Conservation (phyloP, 441 rosid species). For the Eruca vesicaria region DNA sequence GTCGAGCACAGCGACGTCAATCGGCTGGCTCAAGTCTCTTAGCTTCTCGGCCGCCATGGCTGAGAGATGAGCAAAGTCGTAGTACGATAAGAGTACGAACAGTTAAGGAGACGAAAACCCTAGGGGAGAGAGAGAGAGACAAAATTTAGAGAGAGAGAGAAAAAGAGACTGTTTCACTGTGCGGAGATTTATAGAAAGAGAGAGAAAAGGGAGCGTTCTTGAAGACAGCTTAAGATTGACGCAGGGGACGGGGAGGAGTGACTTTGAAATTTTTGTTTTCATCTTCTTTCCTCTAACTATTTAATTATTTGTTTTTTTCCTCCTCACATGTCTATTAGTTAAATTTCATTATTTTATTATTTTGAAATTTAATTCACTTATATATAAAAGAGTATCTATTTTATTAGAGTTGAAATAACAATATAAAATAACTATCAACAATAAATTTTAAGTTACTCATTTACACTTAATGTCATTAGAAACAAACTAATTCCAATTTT, state of each 20-base stretch:
- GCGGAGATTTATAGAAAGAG: conserved; percentile 5
- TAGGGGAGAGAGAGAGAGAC: conserved; percentile 37
- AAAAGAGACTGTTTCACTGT: conserved; percentile 16
- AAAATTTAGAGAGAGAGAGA: conserved; percentile 41
- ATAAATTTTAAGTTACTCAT: no score
- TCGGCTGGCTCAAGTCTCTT: conserved; percentile 92
- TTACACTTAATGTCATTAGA: no score
- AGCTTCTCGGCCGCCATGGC: conserved; percentile 97
- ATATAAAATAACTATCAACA: no score
- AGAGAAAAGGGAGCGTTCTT: conserved; percentile 27
- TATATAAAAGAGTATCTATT: no score
- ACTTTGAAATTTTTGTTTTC: conserved; percentile 37
- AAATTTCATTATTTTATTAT: not conserved
- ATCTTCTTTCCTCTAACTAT: not conserved
- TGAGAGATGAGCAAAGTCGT: conserved; percentile 14
- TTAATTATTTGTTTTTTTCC: not conserved
- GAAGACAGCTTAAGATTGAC: conserved; percentile 74
- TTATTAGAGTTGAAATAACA: no score
- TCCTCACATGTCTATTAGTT: not conserved
- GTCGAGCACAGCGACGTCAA: conserved; percentile 93
- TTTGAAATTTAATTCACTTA: not conserved
- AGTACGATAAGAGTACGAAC: conserved; percentile 40
- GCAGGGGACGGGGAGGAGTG: conserved; percentile 49
- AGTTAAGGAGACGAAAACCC: conserved; percentile 47
- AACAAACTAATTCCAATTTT: no score